phyloP scores from a whole-genome alignment of 306 rosid genomes.

The Quercus dentata region DNA sequence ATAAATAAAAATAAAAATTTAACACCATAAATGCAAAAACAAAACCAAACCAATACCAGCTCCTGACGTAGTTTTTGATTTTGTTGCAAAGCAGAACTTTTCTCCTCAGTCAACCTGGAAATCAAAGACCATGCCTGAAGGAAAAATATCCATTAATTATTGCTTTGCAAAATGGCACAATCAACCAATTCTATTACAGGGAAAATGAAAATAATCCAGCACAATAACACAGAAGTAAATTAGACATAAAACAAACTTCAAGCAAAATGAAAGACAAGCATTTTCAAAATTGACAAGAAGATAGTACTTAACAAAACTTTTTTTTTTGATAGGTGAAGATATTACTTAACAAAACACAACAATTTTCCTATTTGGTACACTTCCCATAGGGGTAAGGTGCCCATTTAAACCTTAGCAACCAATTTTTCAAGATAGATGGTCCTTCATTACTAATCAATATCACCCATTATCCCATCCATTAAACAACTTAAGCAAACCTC shows the following conservation, averaged over 20 bases:
- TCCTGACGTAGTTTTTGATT: constrained; percentile 41
- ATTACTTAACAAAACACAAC: not conserved
- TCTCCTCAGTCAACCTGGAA: constrained; percentile 44
- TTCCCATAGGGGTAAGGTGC: not conserved
- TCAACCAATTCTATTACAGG: not conserved
- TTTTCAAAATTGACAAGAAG: not conserved
- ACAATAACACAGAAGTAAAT: not conserved
- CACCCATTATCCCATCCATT: not conserved
- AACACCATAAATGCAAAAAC: not conserved
- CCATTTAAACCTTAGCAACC: not conserved
- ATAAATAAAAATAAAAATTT: not conserved
- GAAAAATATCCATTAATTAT: constrained; percentile 5
- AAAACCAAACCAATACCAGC: constrained; percentile 31
- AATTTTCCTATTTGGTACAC: not conserved
- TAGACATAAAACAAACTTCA: not conserved
- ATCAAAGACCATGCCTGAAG: constrained; percentile 36
- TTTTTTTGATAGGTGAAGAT: not conserved
- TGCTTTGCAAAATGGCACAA: not conserved
- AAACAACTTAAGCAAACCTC: not conserved
- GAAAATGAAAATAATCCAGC: not conserved
- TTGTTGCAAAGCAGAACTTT: constrained; percentile 36
- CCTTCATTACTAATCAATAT: not conserved
- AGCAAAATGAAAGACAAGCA: not conserved
- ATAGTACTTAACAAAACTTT: not conserved
- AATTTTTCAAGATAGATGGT: not conserved